Conservation (phyloP, 1,284 basidiomycete species). For the Tremellales sp. region DNA sequence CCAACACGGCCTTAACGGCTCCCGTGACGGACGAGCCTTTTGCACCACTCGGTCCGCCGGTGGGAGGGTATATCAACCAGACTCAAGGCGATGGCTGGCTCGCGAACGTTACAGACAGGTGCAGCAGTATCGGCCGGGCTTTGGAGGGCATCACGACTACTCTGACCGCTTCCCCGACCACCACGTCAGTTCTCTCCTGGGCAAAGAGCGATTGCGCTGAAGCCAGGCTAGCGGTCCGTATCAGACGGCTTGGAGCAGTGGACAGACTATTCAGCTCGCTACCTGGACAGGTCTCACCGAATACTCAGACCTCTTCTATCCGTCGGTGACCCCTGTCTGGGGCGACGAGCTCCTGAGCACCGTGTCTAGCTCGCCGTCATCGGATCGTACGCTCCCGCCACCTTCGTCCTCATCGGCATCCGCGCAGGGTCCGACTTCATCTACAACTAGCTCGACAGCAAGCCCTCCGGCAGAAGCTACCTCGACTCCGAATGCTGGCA, state of each 20-base stretch:
- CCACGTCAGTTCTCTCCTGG: background rate
- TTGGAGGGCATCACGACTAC: background rate
- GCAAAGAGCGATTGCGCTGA: no score
- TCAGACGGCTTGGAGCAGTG: background rate
- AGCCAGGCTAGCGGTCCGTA: background rate
- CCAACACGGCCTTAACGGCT: slow-evolving; percentile 2
- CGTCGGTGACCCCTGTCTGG: background rate
- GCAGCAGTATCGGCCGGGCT: background rate
- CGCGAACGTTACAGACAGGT: slow-evolving; percentile 9
- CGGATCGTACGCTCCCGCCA: background rate
- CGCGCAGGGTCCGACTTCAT: background rate
- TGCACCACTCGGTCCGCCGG: slow-evolving; percentile 4
- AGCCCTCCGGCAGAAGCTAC: background rate
- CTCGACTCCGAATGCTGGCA: background rate
- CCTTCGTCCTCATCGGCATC: background rate
- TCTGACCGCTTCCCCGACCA: background rate
- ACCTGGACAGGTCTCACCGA: background rate
- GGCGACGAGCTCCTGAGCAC: background rate
- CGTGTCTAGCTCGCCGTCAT: background rate
- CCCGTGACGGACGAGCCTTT: background rate
- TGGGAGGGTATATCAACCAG: slow-evolving; percentile 8
- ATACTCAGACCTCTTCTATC: background rate
- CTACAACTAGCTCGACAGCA: background rate
- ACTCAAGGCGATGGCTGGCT: slow-evolving; percentile 9
- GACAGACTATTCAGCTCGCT: background rate